These are phyloP conservation scores for Thymus quinquecostatus DNA, from an alignment of 257 asterid genomes.

Conservation along the genomic window DNA sequence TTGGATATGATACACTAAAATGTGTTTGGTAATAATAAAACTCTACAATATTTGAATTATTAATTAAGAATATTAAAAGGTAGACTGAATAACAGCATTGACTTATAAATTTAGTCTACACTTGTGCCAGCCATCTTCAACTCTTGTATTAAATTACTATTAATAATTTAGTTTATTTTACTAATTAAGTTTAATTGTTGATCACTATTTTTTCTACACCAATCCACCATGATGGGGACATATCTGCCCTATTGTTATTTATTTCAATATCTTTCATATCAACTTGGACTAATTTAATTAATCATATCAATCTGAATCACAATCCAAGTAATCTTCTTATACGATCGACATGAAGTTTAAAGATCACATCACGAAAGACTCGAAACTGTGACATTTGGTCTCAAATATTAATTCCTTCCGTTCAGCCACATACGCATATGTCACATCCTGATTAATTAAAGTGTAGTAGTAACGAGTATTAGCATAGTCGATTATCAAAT, in stretches of 20 bases:
- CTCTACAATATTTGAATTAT: neutral
- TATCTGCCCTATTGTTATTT: neutral
- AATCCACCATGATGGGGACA: slow-evolving; percentile 34
- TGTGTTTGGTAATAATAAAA: slow-evolving; percentile 9
- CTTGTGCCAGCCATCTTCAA: slow-evolving; percentile 27
- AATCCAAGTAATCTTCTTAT: neutral
- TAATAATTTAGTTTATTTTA: neutral
- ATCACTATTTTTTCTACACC: neutral
- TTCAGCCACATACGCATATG: too few relatives aligned
- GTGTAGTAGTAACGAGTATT: too few relatives aligned
- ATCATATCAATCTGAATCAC: neutral
- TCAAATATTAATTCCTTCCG: too few relatives aligned
- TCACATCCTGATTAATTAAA: too few relatives aligned
- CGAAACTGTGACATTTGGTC: too few relatives aligned
- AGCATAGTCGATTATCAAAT: too few relatives aligned
- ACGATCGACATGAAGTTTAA: too few relatives aligned
- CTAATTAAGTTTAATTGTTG: too few relatives aligned
- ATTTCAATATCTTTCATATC: neutral
- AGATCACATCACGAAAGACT: too few relatives aligned
- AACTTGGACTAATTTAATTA: neutral
- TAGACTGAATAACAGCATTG: slow-evolving; percentile 38
- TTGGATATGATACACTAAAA: slow-evolving; percentile 3
- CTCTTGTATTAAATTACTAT: neutral
- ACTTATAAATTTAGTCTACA: slow-evolving; percentile 23
- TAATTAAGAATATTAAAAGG: neutral